phyloP scores from a whole-genome alignment of 495 filamentous ascomycete genomes.

The Xylaria castorea region DNA sequence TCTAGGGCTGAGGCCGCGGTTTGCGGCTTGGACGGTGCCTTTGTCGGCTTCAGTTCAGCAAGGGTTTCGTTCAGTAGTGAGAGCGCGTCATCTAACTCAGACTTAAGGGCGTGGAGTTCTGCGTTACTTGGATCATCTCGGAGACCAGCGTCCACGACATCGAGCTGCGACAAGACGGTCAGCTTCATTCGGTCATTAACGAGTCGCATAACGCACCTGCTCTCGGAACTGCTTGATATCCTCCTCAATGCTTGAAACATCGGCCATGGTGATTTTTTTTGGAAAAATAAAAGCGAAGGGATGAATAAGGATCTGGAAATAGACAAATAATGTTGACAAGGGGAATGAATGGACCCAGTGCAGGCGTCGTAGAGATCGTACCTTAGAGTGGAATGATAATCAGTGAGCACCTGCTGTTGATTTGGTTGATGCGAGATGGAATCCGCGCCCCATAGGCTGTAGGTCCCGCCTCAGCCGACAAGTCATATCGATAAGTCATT shows the following conservation, averaged over 20 bases:
- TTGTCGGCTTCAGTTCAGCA: conserved; percentile 74
- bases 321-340: neutral
- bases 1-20: conserved; percentile 36
- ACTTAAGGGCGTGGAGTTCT: conserved; percentile 78
- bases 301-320: neutral
- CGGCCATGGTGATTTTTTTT: conserved; percentile 56
- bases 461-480: too few relatives aligned
- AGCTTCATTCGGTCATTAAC: conserved; percentile 22
- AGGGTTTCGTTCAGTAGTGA: conserved; percentile 77
- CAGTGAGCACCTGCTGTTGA: neutral
- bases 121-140: conserved; percentile 83
- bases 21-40: conserved; percentile 43
- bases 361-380: too few relatives aligned
- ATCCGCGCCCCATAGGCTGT: neutral
- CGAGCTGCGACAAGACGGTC: conserved; percentile 63
- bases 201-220: conserved; percentile 60
- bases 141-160: conserved; percentile 76
- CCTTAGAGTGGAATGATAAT: neutral
- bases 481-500: neutral
- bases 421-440: neutral
- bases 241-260: conserved; percentile 70
- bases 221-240: conserved; percentile 83
- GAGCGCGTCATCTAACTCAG: conserved; percentile 86
- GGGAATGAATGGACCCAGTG: neutral
- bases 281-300: neutral